Percentiles rank a stretch among this genome's conserved stretches.
These are phyloP conservation scores for Beauveria medogensis DNA, from an alignment of 2,329 filamentous ascomycete species.

Conservation along the genomic window DNA sequence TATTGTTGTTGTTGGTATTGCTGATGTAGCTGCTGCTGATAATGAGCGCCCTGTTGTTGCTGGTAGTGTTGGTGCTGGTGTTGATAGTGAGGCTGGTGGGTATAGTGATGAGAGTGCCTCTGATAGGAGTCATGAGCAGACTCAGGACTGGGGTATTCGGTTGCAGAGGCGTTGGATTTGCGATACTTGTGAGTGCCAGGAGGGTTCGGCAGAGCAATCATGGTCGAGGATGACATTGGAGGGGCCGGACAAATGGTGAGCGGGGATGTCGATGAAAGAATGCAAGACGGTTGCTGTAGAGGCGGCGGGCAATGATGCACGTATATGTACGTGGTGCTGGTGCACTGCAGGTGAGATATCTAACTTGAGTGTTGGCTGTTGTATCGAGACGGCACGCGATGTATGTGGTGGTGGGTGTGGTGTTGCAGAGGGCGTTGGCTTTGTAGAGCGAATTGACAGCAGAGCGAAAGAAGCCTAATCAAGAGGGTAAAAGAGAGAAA, in stretches of 20 bases:
- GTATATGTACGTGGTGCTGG: constrained; percentile 1
- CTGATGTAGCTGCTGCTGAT: neutral
- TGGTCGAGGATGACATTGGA: constrained; percentile 14
- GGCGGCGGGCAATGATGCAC: neutral
- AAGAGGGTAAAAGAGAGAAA: neutral
- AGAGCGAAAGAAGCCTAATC: neutral
- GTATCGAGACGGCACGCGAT: neutral
- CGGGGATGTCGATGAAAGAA: constrained; percentile 9
- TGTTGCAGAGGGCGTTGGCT: neutral
- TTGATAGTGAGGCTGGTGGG: neutral
- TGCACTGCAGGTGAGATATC: constrained; percentile 8
- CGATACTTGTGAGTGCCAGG: constrained; percentile 15
- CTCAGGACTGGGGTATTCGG: constrained; percentile 6
- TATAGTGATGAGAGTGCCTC: constrained; percentile 1
- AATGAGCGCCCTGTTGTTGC: neutral
- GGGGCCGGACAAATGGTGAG: neutral
- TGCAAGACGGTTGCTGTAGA: constrained; percentile 11
- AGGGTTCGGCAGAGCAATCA: constrained; percentile 23
- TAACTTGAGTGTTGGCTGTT: neutral
- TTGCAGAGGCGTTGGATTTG: constrained; percentile 11
- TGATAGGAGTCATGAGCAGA: constrained; percentile 1
- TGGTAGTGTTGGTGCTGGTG: neutral
- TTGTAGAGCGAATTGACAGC: neutral
- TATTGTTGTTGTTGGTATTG: neutral
- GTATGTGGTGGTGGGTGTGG: neutral